Evolutionary conservation across 2,329 filamentous ascomycete genomes (phyloP).

Genomic region (Penicillium sp.): DNA sequence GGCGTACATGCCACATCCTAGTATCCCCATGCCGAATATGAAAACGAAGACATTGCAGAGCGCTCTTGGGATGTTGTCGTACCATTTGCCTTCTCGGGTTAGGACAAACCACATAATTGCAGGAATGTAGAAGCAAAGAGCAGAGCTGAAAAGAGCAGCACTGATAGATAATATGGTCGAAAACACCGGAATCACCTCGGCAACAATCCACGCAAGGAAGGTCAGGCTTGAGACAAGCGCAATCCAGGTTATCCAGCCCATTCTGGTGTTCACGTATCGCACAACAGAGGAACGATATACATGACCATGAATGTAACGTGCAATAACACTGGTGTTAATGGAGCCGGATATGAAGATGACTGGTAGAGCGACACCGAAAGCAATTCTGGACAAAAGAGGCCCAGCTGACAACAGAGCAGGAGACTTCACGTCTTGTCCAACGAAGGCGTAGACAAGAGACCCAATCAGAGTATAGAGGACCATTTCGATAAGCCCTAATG

Average conservation of each 20-base stretch:
- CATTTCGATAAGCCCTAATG: conserved; percentile 3
- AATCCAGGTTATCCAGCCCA: conserved; percentile 18
- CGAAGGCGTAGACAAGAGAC: conserved; percentile 7
- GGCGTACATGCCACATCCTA: conserved; percentile 16
- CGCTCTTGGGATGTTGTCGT: conserved; percentile 1
- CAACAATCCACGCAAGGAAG: conserved; percentile 16
- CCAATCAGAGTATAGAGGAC: conserved; percentile 5
- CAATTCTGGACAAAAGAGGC: conserved; percentile 2
- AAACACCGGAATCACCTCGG: conserved; percentile 19
- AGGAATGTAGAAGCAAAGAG: conserved; percentile 6
- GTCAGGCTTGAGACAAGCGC: conserved; percentile 9
- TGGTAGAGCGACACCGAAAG: conserved; percentile 5
- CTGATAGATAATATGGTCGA: conserved; percentile 15
- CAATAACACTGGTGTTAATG: conserved; percentile 16
- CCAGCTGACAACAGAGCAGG: conserved; percentile 6
- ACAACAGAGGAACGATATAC: conserved; percentile 11
- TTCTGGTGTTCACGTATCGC: conserved; percentile 16
- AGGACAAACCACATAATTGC: conserved; percentile 8
- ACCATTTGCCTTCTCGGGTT: conserved; percentile 5
- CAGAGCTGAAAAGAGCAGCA: conserved; percentile 3
- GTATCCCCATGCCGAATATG: conserved; percentile 12
- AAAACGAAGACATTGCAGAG: conserved; percentile 13
- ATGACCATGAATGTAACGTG: conserved; percentile 18
- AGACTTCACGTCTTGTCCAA: conserved; percentile 8
- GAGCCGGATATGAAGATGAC: conserved; percentile 18